Evolutionary conservation across 2,329 filamentous ascomycete species (phyloP).

Genomic region (Calonectria honghensis): DNA sequence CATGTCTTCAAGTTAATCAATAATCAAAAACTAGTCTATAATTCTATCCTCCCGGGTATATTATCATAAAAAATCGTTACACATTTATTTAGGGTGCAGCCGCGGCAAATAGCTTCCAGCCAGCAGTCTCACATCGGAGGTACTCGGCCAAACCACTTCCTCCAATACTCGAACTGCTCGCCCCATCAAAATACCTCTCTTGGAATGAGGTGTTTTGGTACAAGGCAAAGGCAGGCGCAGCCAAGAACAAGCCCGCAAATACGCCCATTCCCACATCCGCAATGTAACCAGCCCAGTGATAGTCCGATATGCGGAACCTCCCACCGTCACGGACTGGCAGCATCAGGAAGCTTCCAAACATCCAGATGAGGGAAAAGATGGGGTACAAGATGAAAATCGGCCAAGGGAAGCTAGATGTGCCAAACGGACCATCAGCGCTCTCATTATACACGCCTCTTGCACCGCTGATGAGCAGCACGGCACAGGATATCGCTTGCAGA

Average conservation of each 20-base stretch:
- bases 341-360: constrained; percentile 3
- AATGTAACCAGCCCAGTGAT: constrained; percentile 14
- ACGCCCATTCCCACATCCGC: background rate
- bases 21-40: constrained; percentile 1
- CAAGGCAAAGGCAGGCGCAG: constrained; percentile 2
- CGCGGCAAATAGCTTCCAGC: constrained; percentile 1
- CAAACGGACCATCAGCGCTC: background rate
- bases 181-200: background rate
- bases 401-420: constrained; percentile 9
- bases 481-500: background rate
- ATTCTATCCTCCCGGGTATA: background rate
- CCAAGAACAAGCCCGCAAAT: background rate
- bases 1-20: background rate
- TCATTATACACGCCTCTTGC: constrained; percentile 1
- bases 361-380: constrained; percentile 4
- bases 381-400: background rate
- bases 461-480: background rate
- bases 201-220: constrained; percentile 1
- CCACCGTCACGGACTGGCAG: constrained; percentile 1
- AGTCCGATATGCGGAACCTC: background rate
- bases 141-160: background rate
- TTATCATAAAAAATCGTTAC: background rate
- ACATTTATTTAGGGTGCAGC: background rate
- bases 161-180: background rate
- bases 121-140: background rate